A percentile compares a stretch with the other conserved stretches of the same genome.
phyloP scores from a whole-genome alignment of 1,284 basidiomycete species.

The Tremellales sp. region DNA sequence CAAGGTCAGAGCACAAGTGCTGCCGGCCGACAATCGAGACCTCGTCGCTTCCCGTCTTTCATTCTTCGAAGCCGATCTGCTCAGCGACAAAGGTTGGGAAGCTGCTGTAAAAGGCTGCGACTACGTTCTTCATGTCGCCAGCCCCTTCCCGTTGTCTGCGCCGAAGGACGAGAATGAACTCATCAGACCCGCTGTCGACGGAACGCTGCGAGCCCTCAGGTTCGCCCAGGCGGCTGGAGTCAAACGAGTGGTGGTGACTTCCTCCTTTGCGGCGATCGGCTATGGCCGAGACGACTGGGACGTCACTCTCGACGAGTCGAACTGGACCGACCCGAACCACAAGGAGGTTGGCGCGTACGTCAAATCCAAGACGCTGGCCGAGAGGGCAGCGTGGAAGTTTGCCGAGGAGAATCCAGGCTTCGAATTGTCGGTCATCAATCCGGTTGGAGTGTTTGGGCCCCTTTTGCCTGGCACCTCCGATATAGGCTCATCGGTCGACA shows the following conservation, averaged over 20 bases:
- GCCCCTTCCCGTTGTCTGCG: constrained; percentile 32
- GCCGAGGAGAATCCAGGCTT: constrained; percentile 3
- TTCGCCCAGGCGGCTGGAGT: constrained; percentile 29
- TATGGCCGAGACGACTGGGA: constrained; percentile 4
- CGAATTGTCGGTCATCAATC: constrained; percentile 23
- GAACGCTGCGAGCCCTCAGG: constrained; percentile 32
- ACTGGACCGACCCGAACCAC: constrained; percentile 4
- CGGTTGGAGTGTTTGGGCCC: constrained; percentile 28
- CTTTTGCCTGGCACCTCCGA: too few species aligned
- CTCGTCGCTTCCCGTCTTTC: too few species aligned
- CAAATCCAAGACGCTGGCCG: constrained; percentile 27
- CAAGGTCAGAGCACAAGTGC: too few species aligned
- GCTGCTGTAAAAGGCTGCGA: too few species aligned
- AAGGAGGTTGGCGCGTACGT: constrained; percentile 13
- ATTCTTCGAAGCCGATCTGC: too few species aligned
- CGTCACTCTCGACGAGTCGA: constrained; percentile 2
- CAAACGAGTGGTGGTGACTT: constrained; percentile 35
- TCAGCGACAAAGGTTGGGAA: too few species aligned
- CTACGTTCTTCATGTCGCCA: constrained; percentile 36
- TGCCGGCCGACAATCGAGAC: too few species aligned
- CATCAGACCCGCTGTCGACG: constrained; percentile 35
- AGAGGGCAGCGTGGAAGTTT: constrained; percentile 34
- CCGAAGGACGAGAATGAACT: constrained; percentile 33
- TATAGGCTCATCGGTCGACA: too few species aligned
- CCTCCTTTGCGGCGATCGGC: constrained; percentile 30